Percentiles rank a stretch among this genome's conserved stretches.
Conservation (phyloP, 345 rosid species). For the Excoecaria agallocha region DNA sequence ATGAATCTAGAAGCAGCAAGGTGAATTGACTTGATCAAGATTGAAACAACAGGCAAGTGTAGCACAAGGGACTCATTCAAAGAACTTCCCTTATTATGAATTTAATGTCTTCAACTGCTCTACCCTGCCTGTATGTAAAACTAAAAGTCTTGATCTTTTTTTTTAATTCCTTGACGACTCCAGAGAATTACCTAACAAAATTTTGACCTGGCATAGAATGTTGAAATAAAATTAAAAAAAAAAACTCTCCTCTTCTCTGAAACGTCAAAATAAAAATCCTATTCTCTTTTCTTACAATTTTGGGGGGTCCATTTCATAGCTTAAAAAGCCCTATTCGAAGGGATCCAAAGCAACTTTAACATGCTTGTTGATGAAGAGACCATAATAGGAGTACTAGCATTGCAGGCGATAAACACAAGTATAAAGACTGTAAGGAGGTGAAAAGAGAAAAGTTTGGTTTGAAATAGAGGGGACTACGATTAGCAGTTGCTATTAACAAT, state of each 20-base stretch:
- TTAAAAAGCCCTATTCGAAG: not conserved
- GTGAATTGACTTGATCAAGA: not conserved
- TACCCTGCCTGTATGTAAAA: not conserved
- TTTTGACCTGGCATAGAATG: not conserved
- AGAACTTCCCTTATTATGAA: not conserved
- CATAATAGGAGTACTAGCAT: not conserved
- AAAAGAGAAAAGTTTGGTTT: not conserved
- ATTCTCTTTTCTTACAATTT: not conserved
- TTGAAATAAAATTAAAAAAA: not conserved
- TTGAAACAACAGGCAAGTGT: not conserved
- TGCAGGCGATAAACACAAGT: not conserved
- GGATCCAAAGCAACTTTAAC: slow-evolving; percentile 10
- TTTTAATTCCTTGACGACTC: too few relatives aligned
- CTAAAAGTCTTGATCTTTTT: not conserved
- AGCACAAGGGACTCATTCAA: not conserved
- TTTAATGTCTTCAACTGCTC: not conserved
- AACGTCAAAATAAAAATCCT: not conserved
- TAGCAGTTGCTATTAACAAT: not conserved
- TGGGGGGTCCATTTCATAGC: slow-evolving; percentile 13
- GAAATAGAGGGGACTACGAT: not conserved
- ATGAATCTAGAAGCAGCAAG: not conserved
- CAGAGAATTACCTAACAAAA: not conserved
- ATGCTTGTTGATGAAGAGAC: slow-evolving; percentile 5
- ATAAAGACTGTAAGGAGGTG: not conserved
- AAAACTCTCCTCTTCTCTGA: not conserved